phyloP scores from a whole-genome alignment of 2,329 filamentous ascomycete genomes.

The Pseudohalonectria lignicola region DNA sequence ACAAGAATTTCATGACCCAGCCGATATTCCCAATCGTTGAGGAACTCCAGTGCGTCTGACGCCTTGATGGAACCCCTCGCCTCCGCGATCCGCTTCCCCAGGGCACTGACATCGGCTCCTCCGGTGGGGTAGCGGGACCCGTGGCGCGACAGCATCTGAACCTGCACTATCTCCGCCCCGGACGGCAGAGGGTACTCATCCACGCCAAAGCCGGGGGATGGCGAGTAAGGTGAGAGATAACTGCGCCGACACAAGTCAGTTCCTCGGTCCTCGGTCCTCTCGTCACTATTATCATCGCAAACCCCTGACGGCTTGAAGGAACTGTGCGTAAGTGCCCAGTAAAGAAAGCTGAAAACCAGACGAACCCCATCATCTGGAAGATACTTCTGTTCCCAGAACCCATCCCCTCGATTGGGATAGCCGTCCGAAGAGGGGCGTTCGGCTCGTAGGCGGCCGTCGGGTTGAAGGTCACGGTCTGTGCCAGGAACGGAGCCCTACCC shows the following conservation, averaged over 20 bases:
- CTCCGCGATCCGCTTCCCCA: constrained; percentile 47
- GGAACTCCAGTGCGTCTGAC: constrained; percentile 49
- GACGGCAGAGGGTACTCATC: constrained; percentile 57
- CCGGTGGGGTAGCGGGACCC: constrained; percentile 63
- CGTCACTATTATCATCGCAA: too few relatives aligned
- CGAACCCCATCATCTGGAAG: constrained; percentile 55
- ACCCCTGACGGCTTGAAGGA: too few relatives aligned
- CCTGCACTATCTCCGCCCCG: constrained; percentile 57
- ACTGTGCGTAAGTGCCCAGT: too few relatives aligned
- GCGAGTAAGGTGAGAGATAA: constrained; percentile 57
- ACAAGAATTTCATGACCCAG: constrained; percentile 64
- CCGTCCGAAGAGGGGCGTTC: constrained; percentile 60
- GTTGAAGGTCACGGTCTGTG: constrained; percentile 57
- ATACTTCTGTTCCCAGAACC: constrained; percentile 49
- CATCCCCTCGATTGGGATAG: constrained; percentile 52
- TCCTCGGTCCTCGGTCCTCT: too few relatives aligned
- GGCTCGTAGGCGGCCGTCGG: constrained; percentile 56
- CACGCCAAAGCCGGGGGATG: constrained; percentile 64
- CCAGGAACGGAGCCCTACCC: constrained; percentile 57
- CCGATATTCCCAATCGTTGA: constrained; percentile 58
- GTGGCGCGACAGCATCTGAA: constrained; percentile 64
- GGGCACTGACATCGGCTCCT: constrained; percentile 39
- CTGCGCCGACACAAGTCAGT: constrained; percentile 7
- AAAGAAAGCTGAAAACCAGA: too few relatives aligned
- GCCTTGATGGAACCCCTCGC: constrained; percentile 37